Evolutionary conservation across 2,329 filamentous ascomycete species (phyloP).

Genomic region (Gnomoniopsis smithogilvyi): DNA sequence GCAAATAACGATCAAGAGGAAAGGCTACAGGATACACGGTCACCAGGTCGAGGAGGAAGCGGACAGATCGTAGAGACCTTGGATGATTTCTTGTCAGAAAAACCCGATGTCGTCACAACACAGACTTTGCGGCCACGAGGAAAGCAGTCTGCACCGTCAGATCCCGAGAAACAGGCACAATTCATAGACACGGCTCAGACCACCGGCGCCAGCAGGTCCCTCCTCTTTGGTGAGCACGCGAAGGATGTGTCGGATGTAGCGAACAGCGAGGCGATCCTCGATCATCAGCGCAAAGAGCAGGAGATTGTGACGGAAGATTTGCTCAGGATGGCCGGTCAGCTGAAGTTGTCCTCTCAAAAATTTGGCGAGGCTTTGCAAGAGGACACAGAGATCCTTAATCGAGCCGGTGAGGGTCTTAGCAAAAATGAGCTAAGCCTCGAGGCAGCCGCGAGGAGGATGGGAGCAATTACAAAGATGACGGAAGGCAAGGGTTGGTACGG

Average conservation of each 20-base stretch:
- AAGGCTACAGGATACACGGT: not conserved
- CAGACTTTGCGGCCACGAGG: slow-evolving; percentile 31
- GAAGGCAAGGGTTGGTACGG: slow-evolving; percentile 89
- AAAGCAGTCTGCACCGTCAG: slow-evolving; percentile 6
- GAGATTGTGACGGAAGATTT: slow-evolving; percentile 78
- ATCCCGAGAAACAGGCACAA: slow-evolving; percentile 4
- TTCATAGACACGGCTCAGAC: slow-evolving; percentile 15
- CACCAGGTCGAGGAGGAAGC: not conserved
- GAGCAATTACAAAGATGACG: slow-evolving; percentile 71
- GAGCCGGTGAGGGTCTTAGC: slow-evolving; percentile 72
- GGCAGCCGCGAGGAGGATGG: slow-evolving; percentile 73
- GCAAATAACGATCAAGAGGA: not conserved
- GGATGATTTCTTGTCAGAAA: slow-evolving; percentile 14
- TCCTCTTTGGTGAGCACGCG: slow-evolving; percentile 14
- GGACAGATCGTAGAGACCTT: slow-evolving; percentile 3
- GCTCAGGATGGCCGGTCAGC: slow-evolving; percentile 71
- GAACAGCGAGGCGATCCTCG: slow-evolving; percentile 68
- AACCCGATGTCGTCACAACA: slow-evolving; percentile 25
- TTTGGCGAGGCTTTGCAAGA: slow-evolving; percentile 70
- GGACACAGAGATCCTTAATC: slow-evolving; percentile 67
- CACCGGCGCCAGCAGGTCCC: slow-evolving; percentile 17
- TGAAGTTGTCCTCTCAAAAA: slow-evolving; percentile 71
- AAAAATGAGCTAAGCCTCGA: slow-evolving; percentile 75
- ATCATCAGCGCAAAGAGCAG: slow-evolving; percentile 77
- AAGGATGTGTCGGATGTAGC: slow-evolving; percentile 32